Evolutionary conservation across 176 grass and related monocot species (phyloP).

Genomic region (Pharus latifolius): DNA sequence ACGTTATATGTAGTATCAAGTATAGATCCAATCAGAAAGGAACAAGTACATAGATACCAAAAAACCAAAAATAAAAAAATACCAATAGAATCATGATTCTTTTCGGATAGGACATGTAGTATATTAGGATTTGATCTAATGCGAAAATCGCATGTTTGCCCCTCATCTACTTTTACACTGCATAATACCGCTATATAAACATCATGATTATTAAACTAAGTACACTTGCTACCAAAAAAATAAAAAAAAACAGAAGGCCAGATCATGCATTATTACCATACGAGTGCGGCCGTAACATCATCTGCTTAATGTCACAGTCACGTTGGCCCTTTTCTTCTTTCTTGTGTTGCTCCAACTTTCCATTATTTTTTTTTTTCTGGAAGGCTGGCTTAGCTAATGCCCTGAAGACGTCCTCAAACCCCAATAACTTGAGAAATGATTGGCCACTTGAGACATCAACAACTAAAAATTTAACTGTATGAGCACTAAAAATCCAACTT

Average conservation of each 20-base stretch:
- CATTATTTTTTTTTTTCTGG: background rate
- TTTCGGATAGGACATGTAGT: too few species aligned
- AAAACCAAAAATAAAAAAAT: too few species aligned
- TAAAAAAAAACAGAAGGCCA: background rate
- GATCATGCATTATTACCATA: background rate
- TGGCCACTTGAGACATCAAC: background rate
- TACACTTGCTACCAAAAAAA: background rate
- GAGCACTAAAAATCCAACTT: conserved; percentile 20
- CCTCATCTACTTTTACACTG: background rate
- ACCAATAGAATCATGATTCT: too few species aligned
- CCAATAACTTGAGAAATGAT: conserved; percentile 1
- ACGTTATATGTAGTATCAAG: too few species aligned
- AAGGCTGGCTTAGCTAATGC: background rate
- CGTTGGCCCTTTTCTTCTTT: background rate
- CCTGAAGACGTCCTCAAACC: background rate
- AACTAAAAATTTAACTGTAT: conserved; percentile 28
- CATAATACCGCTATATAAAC: background rate
- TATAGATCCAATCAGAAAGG: too few species aligned
- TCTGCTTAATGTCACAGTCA: conserved; percentile 19
- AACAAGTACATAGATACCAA: too few species aligned
- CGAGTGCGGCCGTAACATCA: conserved; percentile 13
- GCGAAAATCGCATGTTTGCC: background rate
- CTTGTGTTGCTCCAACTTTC: conserved; percentile 8
- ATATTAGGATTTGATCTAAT: too few species aligned
- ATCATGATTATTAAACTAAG: background rate